These are phyloP conservation scores for Magnaporthiopsis rhizophila DNA, from an alignment of 2,329 filamentous ascomycete genomes.

Conservation along the genomic window DNA sequence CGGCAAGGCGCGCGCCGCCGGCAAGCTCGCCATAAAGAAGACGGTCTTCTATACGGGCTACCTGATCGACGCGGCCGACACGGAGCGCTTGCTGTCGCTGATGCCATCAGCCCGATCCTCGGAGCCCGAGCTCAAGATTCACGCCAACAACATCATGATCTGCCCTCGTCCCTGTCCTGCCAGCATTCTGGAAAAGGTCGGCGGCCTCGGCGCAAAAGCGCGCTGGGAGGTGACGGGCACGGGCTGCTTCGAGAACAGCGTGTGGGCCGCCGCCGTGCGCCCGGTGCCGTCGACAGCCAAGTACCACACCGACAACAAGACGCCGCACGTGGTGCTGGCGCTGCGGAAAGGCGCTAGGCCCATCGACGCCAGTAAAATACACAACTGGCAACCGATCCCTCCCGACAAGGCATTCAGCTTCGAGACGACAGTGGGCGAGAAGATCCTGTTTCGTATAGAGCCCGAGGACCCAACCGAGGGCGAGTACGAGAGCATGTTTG, in stretches of 20 bases:
- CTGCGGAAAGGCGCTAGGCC: conserved; percentile 67
- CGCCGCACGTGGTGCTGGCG: conserved; percentile 75
- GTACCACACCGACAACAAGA: conserved; percentile 71
- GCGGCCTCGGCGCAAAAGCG: conserved; percentile 77
- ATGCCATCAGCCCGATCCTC: conserved; percentile 41
- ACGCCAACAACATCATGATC: conserved; percentile 89
- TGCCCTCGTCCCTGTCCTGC: conserved; percentile 66
- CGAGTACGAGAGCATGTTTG: conserved; percentile 48
- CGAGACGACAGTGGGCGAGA: conserved; percentile 79
- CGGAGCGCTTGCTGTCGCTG: conserved; percentile 63
- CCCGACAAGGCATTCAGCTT: conserved; percentile 66
- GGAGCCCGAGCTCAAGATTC: conserved; percentile 66
- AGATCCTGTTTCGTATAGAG: conserved; percentile 74
- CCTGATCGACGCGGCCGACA: conserved; percentile 65
- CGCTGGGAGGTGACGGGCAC: conserved; percentile 76
- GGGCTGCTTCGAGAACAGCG: conserved; percentile 65
- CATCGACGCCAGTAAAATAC: conserved; percentile 72
- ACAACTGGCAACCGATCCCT: conserved; percentile 72
- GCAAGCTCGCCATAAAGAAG: conserved; percentile 66
- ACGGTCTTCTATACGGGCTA: conserved; percentile 91
- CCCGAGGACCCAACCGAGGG: conserved; percentile 45
- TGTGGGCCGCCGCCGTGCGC: conserved; percentile 79
- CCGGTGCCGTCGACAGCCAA: conserved; percentile 59
- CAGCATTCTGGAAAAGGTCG: conserved; percentile 71
- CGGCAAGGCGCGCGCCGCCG: conserved; percentile 21